Evolutionary conservation across 768 basidiomycete species (phyloP).

Genomic region (Amanita muscaria): DNA sequence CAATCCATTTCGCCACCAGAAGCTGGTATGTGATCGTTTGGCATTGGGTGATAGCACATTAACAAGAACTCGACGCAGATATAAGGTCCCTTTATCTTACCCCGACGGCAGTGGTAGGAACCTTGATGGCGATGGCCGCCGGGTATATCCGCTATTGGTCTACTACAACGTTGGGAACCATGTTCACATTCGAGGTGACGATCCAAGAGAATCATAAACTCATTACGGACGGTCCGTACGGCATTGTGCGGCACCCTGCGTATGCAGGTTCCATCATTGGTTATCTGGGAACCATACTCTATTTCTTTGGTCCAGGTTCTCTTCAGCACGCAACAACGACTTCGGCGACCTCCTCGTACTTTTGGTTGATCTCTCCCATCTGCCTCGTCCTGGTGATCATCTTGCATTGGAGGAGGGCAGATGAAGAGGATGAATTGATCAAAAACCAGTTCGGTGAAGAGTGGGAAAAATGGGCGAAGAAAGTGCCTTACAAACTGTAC

Average conservation of each 20-base stretch:
- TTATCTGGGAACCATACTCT: constrained; percentile 28
- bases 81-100: no score
- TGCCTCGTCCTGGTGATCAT: no score
- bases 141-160: constrained; percentile 32
- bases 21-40: no score
- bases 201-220: constrained; percentile 37
- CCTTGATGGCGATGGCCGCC: constrained; percentile 19
- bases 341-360: no score
- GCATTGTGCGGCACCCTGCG: constrained; percentile 38
- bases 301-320: constrained; percentile 18
- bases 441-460: constrained; percentile 29
- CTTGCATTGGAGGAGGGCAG: no score
- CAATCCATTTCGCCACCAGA: no score
- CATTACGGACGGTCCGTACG: constrained; percentile 39
- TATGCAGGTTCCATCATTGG: constrained; percentile 31
- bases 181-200: constrained; percentile 46
- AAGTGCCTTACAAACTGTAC: constrained; percentile 20
- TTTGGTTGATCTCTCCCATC: no score
- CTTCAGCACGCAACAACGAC: no score
- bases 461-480: constrained; percentile 21
- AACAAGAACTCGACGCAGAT: no score
- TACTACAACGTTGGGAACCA: constrained; percentile 34
- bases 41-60: no score
- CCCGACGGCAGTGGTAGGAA: no score
- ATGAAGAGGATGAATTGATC: no score